These are phyloP conservation scores for Phialemonium atrogriseum DNA, from an alignment of 2,329 filamentous ascomycete species.

Conservation along the genomic window DNA sequence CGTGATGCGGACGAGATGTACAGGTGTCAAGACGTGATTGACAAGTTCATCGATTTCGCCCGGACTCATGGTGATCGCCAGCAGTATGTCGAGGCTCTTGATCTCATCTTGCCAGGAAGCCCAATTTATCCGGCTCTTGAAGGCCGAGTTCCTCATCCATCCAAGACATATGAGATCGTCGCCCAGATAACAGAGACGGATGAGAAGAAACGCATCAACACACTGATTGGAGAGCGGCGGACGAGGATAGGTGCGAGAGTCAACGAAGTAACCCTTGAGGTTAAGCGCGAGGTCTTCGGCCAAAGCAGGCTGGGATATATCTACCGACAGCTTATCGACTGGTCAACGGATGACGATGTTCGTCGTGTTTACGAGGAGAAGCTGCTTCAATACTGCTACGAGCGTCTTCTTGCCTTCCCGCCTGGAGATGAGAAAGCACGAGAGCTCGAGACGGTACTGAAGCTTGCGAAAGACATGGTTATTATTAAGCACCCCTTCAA, in stretches of 20 bases:
- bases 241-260: conserved; percentile 80
- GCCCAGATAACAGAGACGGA: conserved; percentile 77
- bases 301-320: conserved; percentile 71
- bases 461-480: conserved; percentile 84
- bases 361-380: conserved; percentile 86
- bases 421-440: conserved; percentile 54
- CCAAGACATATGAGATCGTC: conserved; percentile 71
- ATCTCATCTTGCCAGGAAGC: conserved; percentile 69
- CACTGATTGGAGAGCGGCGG: conserved; percentile 77
- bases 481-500: conserved; percentile 88
- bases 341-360: conserved; percentile 79
- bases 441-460: conserved; percentile 66
- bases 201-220: conserved; percentile 85
- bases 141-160: conserved; percentile 72
- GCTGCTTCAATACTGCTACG: conserved; percentile 71
- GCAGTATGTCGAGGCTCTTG: conserved; percentile 70
- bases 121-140: conserved; percentile 76
- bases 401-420: conserved; percentile 63
- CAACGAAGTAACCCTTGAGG: conserved; percentile 74
- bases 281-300: conserved; percentile 74
- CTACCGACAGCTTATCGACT: conserved; percentile 80
- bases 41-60: conserved; percentile 71
- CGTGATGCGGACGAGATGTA: conserved; percentile 55
- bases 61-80: conserved; percentile 61
- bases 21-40: conserved; percentile 59